phyloP scores from a whole-genome alignment of 2,329 filamentous ascomycete species.

The Aureobasidium vineae region DNA sequence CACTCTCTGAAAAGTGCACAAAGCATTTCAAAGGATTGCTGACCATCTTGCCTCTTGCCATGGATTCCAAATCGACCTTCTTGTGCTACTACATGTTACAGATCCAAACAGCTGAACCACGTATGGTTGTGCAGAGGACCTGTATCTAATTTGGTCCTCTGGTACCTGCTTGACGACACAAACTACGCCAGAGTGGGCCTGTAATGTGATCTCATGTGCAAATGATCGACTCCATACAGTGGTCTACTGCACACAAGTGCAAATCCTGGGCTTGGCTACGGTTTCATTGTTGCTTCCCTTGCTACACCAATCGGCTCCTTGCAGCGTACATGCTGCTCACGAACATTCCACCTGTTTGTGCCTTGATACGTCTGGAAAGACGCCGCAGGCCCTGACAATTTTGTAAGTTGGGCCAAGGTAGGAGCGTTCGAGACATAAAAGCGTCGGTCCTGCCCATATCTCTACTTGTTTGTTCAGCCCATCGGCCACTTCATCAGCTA shows the following conservation, averaged over 20 bases:
- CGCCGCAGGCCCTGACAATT: background rate
- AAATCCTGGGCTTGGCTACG: background rate
- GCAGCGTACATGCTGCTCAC: slow-evolving; percentile 2
- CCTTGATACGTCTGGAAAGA: background rate
- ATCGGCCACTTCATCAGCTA: background rate
- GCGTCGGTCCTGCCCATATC: background rate
- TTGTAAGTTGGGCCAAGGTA: background rate
- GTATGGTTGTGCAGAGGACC: background rate
- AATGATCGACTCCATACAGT: background rate
- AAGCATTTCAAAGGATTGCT: background rate
- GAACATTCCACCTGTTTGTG: background rate
- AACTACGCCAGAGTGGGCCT: background rate
- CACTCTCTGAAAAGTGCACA: background rate
- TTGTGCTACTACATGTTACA: slow-evolving; percentile 3
- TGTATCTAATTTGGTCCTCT: background rate
- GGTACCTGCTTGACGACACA: background rate
- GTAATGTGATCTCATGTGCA: background rate
- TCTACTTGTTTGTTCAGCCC: background rate
- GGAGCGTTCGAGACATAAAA: slow-evolving; percentile 10
- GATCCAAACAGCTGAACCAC: background rate
- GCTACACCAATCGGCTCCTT: slow-evolving; percentile 18
- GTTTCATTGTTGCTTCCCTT: background rate
- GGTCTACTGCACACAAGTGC: background rate
- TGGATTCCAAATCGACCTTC: background rate
- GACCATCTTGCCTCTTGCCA: background rate